Evolutionary conservation across 352 stramenopile genomes (phyloP).

Genomic region (Globisporangium recalcitrans): DNA sequence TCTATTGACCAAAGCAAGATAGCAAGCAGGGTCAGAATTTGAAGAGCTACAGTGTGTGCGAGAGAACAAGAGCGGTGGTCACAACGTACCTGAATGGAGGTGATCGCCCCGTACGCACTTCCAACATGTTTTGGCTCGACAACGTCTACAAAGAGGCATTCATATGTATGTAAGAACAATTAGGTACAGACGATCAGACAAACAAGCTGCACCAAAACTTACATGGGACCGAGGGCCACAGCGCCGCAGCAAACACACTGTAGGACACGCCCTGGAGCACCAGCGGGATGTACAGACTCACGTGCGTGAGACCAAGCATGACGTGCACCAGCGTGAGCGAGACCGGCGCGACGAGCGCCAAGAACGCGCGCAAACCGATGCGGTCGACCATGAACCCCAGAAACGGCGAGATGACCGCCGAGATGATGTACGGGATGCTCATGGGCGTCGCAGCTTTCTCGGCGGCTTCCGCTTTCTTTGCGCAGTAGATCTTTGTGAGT

Average conservation of each 20-base stretch:
- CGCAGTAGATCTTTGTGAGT: constrained; percentile 56
- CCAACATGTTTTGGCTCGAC: constrained; percentile 85
- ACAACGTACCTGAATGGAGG: constrained; percentile 78
- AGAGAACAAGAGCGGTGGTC: too few relatives aligned
- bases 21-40: not conserved
- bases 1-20: constrained; percentile 33
- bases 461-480: constrained; percentile 57
- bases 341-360: constrained; percentile 77
- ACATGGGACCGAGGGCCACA: constrained; percentile 91
- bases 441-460: constrained; percentile 80
- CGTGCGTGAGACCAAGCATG: constrained; percentile 70
- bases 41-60: not conserved
- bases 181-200: not conserved
- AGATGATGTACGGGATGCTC: constrained; percentile 93
- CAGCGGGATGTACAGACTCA: constrained; percentile 80
- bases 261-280: constrained; percentile 90
- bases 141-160: constrained; percentile 41
- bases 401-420: constrained; percentile 85
- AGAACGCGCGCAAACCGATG: constrained; percentile 78
- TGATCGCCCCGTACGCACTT: constrained; percentile 91
- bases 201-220: constrained; percentile 10
- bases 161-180: not conserved
- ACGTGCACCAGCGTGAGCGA: constrained; percentile 86
- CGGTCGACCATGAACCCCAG: constrained; percentile 90
- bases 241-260: constrained; percentile 87